Percentiles rank a stretch among this genome's conserved stretches.
Conservation (phyloP, 2,329 filamentous ascomycete genomes). For the Pseudogymnoascus sp. region DNA sequence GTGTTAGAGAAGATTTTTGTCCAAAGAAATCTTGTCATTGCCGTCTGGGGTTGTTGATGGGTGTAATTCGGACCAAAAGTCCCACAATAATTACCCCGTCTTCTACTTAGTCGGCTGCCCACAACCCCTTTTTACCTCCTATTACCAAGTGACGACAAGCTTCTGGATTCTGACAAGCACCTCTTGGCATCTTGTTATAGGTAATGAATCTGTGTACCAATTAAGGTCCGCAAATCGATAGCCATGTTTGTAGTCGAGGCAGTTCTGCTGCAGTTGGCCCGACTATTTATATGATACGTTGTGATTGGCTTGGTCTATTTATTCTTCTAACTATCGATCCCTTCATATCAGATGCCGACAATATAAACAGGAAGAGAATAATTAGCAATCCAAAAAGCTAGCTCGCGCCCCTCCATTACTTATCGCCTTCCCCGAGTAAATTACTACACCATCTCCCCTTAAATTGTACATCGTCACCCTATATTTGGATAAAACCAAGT, state of each 20-base stretch:
- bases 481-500: background rate
- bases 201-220: background rate
- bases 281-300: background rate
- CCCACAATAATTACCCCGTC: background rate
- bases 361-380: background rate
- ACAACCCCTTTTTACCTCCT: background rate
- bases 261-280: background rate
- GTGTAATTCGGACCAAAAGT: background rate
- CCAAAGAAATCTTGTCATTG: background rate
- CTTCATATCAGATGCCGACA: background rate
- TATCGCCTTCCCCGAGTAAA: background rate
- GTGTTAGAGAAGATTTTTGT: background rate
- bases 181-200: background rate
- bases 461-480: background rate
- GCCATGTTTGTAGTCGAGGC: background rate
- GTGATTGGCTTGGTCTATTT: background rate
- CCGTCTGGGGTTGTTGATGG: background rate
- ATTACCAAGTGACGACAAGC: background rate
- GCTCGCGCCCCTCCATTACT: no score
- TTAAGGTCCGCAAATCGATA: background rate
- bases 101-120: background rate
- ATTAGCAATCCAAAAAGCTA: background rate
- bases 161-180: background rate
- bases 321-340: background rate
- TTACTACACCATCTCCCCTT: background rate